Evolutionary conservation across 225 moss, liverwort and hornwort genomes (phyloP).

Genomic region (Ulota crispa): DNA sequence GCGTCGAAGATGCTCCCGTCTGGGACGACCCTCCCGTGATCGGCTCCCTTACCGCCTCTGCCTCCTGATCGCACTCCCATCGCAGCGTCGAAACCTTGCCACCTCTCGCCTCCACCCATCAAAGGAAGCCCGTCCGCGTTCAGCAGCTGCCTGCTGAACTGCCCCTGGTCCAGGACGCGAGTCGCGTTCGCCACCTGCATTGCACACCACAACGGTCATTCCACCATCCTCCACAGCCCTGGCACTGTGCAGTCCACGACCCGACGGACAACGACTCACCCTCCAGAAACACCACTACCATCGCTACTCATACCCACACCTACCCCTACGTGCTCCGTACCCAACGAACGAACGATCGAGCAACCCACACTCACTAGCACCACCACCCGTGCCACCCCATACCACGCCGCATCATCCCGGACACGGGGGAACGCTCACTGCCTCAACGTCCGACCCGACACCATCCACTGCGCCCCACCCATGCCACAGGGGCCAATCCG

Average conservation of each 20-base stretch:
- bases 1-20: conserved; percentile 44
- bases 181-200: conserved; percentile 61
- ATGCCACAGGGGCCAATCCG: neutral
- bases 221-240: neutral
- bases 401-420: neutral
- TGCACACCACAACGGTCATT: conserved; percentile 4
- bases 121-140: conserved; percentile 60
- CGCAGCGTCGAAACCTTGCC: conserved; percentile 75
- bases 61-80: conserved; percentile 44
- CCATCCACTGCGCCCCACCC: neutral
- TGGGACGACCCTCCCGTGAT: conserved; percentile 55
- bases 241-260: neutral
- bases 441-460: neutral
- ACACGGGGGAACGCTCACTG: neutral
- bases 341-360: neutral
- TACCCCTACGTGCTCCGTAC: neutral
- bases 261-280: neutral
- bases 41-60: conserved; percentile 55
- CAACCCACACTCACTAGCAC: neutral
- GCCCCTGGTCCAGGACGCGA: conserved; percentile 64
- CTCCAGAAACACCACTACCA: neutral
- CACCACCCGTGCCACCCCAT: neutral
- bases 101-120: conserved; percentile 69
- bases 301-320: neutral
- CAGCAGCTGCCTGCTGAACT: conserved; percentile 53